Conservation (phyloP, 2,329 filamentous ascomycete genomes). For the Aulographum hederae region DNA sequence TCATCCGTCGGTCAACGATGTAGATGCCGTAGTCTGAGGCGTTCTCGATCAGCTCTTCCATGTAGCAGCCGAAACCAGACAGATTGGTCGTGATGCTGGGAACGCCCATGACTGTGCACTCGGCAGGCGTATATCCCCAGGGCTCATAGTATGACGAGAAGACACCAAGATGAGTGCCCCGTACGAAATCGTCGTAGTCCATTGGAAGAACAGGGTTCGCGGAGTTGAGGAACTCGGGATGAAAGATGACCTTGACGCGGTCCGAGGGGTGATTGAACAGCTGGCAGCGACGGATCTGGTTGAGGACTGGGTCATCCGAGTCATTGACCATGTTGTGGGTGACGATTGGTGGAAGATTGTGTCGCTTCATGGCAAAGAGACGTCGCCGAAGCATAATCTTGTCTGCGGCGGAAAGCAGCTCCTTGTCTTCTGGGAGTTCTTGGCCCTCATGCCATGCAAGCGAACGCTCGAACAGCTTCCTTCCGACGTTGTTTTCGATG, state of each 20-base stretch:
- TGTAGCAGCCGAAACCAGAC: constrained; percentile 96
- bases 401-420: constrained; percentile 80
- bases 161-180: constrained; percentile 85
- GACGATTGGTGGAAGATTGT: constrained; percentile 80
- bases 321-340: constrained; percentile 99
- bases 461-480: constrained; percentile 85
- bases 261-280: constrained; percentile 93
- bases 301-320: constrained; percentile 78
- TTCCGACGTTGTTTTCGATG: constrained; percentile 82
- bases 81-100: constrained; percentile 96
- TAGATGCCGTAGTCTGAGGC: constrained; percentile 97
- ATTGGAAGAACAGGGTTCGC: constrained; percentile 87
- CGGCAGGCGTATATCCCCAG: constrained; percentile 95
- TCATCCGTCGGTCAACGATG: constrained; percentile 88
- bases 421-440: constrained; percentile 87
- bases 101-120: constrained; percentile 98
- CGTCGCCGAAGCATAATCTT: constrained; percentile 80
- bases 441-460: constrained; percentile 92
- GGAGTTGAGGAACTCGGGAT: constrained; percentile 93
- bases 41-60: constrained; percentile 98
- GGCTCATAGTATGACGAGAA: constrained; percentile 98
- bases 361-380: constrained; percentile 91
- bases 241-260: constrained; percentile 94
- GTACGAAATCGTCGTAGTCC: constrained; percentile 97
- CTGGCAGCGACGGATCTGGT: constrained; percentile 88